These are phyloP conservation scores for Grigorovia transvaalensis DNA, from an alignment of 805 yeast species.

Conservation along the genomic window DNA sequence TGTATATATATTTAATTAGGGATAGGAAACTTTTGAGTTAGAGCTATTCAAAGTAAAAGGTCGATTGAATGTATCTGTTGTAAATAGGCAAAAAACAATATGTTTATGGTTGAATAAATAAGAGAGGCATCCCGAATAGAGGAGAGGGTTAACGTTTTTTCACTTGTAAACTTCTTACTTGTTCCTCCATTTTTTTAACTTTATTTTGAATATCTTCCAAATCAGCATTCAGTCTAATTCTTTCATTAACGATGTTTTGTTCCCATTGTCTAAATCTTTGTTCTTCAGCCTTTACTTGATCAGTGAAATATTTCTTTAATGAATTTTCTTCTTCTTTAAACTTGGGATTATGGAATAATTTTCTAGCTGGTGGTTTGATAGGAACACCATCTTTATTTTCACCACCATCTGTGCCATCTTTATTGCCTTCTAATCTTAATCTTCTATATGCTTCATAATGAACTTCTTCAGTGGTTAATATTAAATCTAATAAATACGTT, in stretches of 20 bases:
- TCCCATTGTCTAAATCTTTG: slow-evolving; percentile 98
- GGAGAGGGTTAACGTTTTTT: slow-evolving; percentile 33
- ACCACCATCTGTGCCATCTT: slow-evolving; percentile 20
- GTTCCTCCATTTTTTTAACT: slow-evolving; percentile 64
- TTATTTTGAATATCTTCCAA: slow-evolving; percentile 78
- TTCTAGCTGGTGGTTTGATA: slow-evolving; percentile 36
- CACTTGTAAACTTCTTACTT: slow-evolving; percentile 52
- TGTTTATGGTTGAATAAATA: neutral
- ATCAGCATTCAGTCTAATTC: slow-evolving; percentile 88
- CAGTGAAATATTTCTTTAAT: slow-evolving; percentile 87
- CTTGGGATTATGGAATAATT: slow-evolving; percentile 69
- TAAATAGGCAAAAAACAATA: neutral
- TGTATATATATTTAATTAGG: no score
- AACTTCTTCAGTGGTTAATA: slow-evolving; percentile 66
- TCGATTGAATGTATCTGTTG: no score
- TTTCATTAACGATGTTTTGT: slow-evolving; percentile 87
- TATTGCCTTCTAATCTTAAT: slow-evolving; percentile 50
- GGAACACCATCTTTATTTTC: slow-evolving; percentile 22
- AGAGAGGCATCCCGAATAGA: neutral
- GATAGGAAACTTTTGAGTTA: no score
- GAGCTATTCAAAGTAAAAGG: no score
- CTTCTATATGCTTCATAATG: slow-evolving; percentile 77
- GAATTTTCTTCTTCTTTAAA: slow-evolving; percentile 95
- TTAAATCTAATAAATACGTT: slow-evolving; percentile 74
- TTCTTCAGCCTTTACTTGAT: slow-evolving; percentile 93